A percentile compares a stretch with the other conserved stretches of the same genome.
These are phyloP conservation scores for Porcisia deanei DNA, from an alignment of 208 protist genomes.

Conservation along the genomic window DNA sequence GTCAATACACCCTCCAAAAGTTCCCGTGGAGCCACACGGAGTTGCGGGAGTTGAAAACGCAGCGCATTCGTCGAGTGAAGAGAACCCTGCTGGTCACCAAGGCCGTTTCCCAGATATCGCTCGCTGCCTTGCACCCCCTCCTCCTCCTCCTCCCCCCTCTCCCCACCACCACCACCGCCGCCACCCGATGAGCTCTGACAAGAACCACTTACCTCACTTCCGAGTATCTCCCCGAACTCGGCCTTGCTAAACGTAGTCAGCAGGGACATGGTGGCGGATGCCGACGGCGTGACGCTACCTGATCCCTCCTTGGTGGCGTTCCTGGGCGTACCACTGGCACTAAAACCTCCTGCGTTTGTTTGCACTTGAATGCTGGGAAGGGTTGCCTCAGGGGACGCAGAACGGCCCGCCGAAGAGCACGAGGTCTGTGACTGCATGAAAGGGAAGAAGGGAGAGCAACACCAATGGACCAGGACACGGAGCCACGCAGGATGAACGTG, in stretches of 20 bases:
- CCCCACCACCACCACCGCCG: neutral
- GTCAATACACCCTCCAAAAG: neutral
- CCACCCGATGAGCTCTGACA: neutral
- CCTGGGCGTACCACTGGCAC: neutral
- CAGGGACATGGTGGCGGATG: too few relatives aligned
- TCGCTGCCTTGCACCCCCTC: neutral
- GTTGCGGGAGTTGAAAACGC: neutral
- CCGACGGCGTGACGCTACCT: neutral
- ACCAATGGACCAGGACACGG: too few relatives aligned
- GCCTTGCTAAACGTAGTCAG: neutral
- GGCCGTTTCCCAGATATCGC: neutral
- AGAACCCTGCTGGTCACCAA: neutral
- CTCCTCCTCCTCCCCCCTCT: neutral
- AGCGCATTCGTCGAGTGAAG: neutral
- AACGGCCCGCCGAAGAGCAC: neutral
- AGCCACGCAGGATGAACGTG: too few relatives aligned
- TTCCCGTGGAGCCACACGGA: neutral
- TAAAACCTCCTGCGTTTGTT: neutral
- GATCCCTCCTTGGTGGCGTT: neutral
- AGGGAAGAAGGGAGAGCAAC: neutral
- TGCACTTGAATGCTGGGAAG: neutral
- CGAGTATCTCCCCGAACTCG: neutral
- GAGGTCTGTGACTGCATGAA: constrained; percentile 2
- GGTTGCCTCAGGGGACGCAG: neutral
- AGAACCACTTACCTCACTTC: neutral